These are phyloP conservation scores for Nepenthes mirabilis DNA, from an alignment of 148 eudicot species.

Conservation along the genomic window DNA sequence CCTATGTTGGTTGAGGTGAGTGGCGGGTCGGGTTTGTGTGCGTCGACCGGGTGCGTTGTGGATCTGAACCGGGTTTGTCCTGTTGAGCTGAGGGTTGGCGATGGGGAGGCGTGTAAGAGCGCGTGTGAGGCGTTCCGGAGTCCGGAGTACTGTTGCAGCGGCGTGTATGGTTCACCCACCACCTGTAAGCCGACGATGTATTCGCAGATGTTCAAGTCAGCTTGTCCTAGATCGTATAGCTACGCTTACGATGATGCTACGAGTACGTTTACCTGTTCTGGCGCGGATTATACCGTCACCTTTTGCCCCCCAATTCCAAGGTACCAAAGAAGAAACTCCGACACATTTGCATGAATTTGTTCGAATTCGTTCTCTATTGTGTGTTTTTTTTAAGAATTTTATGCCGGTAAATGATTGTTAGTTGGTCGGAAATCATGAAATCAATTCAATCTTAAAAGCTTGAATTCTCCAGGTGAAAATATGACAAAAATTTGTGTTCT, in stretches of 20 bases:
- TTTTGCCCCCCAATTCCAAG: conserved; percentile 46
- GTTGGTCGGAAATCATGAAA: no score
- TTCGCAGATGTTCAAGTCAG: conserved; percentile 63
- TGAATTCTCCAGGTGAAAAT: no score
- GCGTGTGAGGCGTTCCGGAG: conserved; percentile 80
- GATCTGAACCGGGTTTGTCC: conserved; percentile 79
- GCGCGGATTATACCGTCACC: conserved; percentile 69
- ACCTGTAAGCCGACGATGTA: conserved; percentile 58
- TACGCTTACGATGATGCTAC: conserved; percentile 85
- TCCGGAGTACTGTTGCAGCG: conserved; percentile 79
- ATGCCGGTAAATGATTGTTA: no score
- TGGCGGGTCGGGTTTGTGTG: conserved; percentile 68
- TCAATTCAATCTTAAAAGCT: no score
- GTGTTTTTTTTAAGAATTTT: no score
- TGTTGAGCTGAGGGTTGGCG: conserved; percentile 36
- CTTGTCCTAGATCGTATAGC: conserved; percentile 74
- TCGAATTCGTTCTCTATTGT: no score
- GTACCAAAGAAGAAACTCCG: no score
- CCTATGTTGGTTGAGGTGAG: conserved; percentile 55
- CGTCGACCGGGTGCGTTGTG: conserved; percentile 56
- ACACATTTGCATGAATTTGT: no score
- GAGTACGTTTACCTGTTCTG: conserved; percentile 67
- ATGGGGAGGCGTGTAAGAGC: conserved; percentile 74
- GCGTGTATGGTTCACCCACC: conserved; percentile 57
- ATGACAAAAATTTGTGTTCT: no score